phyloP scores from a whole-genome alignment of 2,329 filamentous ascomycete genomes.

The Arachnopeziza araneosa region DNA sequence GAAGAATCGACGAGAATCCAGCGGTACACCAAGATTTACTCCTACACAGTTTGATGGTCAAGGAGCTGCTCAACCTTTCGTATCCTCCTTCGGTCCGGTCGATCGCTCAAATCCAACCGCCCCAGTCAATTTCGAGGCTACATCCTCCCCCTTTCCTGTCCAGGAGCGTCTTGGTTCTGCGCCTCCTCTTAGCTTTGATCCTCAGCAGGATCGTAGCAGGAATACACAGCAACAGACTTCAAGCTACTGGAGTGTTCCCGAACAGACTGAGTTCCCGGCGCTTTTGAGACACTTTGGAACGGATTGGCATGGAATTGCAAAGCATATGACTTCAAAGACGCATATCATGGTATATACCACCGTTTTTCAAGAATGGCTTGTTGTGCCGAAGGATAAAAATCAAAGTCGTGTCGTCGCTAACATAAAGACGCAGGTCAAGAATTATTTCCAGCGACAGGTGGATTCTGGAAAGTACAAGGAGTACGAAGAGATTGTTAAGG shows the following conservation, averaged over 20 bases:
- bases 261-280: slow-evolving; percentile 70
- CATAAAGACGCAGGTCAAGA: slow-evolving; percentile 51
- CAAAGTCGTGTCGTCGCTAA: slow-evolving; percentile 29
- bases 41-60: slow-evolving; percentile 21
- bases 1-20: slow-evolving; percentile 16
- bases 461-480: slow-evolving; percentile 50
- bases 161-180: slow-evolving; percentile 27
- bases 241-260: slow-evolving; percentile 84
- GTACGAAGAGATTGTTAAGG: slow-evolving; percentile 54
- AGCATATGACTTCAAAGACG: slow-evolving; percentile 78
- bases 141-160: slow-evolving; percentile 7
- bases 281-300: slow-evolving; percentile 71
- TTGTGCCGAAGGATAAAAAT: slow-evolving; percentile 23
- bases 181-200: slow-evolving; percentile 22
- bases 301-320: slow-evolving; percentile 70
- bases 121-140: slow-evolving; percentile 12
- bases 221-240: slow-evolving; percentile 49
- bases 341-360: slow-evolving; percentile 66
- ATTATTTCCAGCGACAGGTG: slow-evolving; percentile 60
- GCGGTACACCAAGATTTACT: slow-evolving; percentile 15
- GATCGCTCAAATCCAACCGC: slow-evolving; percentile 18
- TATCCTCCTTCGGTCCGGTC: slow-evolving; percentile 16
- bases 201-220: slow-evolving; percentile 3
- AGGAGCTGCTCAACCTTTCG: slow-evolving; percentile 12
- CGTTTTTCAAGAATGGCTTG: slow-evolving; percentile 27